Base-by-base conservation (phyloP, 2,329 filamentous ascomycete species). In the Trichoderma harzianum region DNA sequence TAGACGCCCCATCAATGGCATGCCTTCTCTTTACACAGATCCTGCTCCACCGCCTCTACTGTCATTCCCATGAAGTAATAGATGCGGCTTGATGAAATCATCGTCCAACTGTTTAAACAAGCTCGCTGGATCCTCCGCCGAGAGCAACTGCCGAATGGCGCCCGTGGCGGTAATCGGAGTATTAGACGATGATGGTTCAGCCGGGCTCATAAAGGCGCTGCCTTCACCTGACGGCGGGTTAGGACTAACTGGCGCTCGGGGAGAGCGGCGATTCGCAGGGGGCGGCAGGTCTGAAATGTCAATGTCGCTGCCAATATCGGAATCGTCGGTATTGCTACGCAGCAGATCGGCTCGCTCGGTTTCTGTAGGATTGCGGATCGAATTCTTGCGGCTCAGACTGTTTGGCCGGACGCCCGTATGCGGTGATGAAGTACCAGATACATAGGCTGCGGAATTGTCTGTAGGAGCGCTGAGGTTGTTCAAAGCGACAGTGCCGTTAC, bases 81-180 rank as follows among this genome's bases (percentile, higher is more conserved):
- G 83, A 79, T 91, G 93, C 21, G 95, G 95, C 85, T 98, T 98
- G 82, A 98, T 95, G 80, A 94, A 98, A 73, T 95, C 94, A 81
- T 99, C 96, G 80, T 99, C 96, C 73, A 99, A 84, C 82, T 97
- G 95, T 76, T 91, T 91, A 81, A 99, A 97, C 83, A 97, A 89
- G 60, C 92, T 94, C 11, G 93, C 92, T 58, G 97, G 94, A 80
- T 99, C 96, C 65, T 97, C 94, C 1, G 92, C 88, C 18, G 92
- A 93, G 76, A 97, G 90, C 10, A 99, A 85, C 78, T 95, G 92
- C 71, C 91, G 90, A 72, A 98, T 90, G 0, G 94, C 92, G 34
- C 90, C 92, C 24, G 90, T 88, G 12, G 93, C 93, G 32, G 89
- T 93, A n/a, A 94, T 83, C 55, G 87, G 83, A 62, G 84, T 76